Conservation (phyloP, 2,329 filamentous ascomycete genomes). For the Leptosphaerulina australis region DNA sequence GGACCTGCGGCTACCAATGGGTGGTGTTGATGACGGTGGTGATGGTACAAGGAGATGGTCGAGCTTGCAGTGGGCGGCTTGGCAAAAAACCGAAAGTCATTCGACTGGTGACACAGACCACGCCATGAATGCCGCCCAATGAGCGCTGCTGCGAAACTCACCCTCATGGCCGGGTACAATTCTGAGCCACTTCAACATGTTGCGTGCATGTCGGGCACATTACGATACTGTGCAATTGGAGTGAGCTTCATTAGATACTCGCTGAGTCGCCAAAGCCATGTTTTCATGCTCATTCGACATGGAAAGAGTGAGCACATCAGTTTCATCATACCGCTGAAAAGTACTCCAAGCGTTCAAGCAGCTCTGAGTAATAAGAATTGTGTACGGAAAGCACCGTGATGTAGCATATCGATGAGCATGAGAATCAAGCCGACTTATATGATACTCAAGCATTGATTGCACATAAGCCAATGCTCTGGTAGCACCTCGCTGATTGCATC, state of each 20-base stretch:
- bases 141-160: slow-evolving; percentile 11
- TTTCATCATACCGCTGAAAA: neutral
- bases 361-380: neutral
- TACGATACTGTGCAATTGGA: neutral
- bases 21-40: slow-evolving; percentile 43
- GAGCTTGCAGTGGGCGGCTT: slow-evolving; percentile 20
- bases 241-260: neutral
- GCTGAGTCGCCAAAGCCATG: neutral
- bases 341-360: neutral
- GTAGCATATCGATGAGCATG: neutral
- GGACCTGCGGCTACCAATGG: slow-evolving; percentile 47
- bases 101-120: slow-evolving; percentile 19
- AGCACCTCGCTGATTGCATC: slow-evolving; percentile 16
- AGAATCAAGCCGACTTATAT: neutral
- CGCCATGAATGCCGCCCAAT: slow-evolving; percentile 10
- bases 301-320: neutral
- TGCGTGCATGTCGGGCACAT: too few relatives aligned
- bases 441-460: slow-evolving; percentile 1
- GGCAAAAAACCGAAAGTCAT: slow-evolving; percentile 22
- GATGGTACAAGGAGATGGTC: slow-evolving; percentile 32
- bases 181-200: neutral
- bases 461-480: neutral
- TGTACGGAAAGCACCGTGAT: neutral
- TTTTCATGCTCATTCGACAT: neutral
- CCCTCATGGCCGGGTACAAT: neutral